These are phyloP conservation scores for Backusella parvicylindrica DNA, from an alignment of 192 early-diverging fungal genomes.

Conservation along the genomic window DNA sequence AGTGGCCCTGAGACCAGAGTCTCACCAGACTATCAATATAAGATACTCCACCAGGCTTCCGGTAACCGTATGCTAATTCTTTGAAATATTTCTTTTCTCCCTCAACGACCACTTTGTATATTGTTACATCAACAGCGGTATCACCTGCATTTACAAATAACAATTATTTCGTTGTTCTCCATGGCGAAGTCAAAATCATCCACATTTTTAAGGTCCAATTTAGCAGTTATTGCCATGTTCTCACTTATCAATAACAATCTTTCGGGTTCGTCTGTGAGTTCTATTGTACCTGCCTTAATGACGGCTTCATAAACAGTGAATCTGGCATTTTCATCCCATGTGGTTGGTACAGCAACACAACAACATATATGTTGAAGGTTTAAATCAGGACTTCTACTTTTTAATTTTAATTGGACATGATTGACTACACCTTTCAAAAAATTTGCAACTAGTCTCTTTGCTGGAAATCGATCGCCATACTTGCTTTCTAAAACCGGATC, in stretches of 20 bases:
- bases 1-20: constrained; percentile 28
- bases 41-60: constrained; percentile 35
- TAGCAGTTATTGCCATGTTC: constrained; percentile 27
- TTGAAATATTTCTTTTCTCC: constrained; percentile 22
- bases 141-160: constrained; percentile 48
- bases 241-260: constrained; percentile 32
- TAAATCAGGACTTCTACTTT: no score
- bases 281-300: constrained; percentile 38
- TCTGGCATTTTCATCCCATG: constrained; percentile 46
- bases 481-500: constrained; percentile 28
- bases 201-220: constrained; percentile 36
- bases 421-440: neutral
- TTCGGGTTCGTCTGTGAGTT: constrained; percentile 35
- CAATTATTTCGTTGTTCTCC: constrained; percentile 39
- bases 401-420: neutral
- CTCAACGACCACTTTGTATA: constrained; percentile 34
- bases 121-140: constrained; percentile 44
- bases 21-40: constrained; percentile 38
- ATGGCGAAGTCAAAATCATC: constrained; percentile 27
- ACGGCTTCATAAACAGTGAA: constrained; percentile 41
- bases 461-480: constrained; percentile 40
- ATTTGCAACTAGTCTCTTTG: constrained; percentile 29
- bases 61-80: constrained; percentile 39
- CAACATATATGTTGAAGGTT: constrained; percentile 21
- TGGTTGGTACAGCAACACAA: constrained; percentile 45